These are phyloP conservation scores for Pyrus betulifolia DNA, from an alignment of 306 rosid genomes.

Conservation along the genomic window DNA sequence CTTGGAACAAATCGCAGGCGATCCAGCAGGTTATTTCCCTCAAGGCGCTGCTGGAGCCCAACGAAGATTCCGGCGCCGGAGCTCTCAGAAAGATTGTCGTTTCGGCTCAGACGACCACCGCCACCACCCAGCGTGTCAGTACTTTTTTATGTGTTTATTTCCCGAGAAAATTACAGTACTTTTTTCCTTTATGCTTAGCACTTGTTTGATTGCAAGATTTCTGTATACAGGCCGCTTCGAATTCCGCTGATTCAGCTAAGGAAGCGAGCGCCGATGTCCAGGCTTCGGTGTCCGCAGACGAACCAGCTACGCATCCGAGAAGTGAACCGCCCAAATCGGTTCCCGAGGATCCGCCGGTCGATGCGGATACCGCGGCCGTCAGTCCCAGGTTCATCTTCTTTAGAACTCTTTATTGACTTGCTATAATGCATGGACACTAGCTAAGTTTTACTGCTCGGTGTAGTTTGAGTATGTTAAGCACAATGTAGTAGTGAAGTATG, in stretches of 20 bases:
- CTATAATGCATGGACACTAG: not conserved
- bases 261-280: constrained; percentile 46
- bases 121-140: constrained; percentile 13
- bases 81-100: constrained; percentile 35
- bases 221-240: constrained; percentile 37
- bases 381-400: constrained; percentile 49
- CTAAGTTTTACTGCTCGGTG: not conserved
- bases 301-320: constrained; percentile 20
- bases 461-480: not conserved
- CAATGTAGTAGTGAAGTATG: not conserved
- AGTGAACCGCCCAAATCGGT: constrained; percentile 44
- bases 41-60: constrained; percentile 85
- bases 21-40: constrained; percentile 97
- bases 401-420: not conserved
- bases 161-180: not conserved
- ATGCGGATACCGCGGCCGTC: constrained; percentile 36
- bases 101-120: constrained; percentile 13
- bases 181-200: not conserved
- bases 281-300: constrained; percentile 36
- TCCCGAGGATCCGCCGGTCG: constrained; percentile 37
- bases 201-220: not conserved
- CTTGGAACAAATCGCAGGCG: constrained; percentile 99
- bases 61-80: constrained; percentile 55
- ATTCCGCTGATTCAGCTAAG: constrained; percentile 35
- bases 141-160: not conserved